Percentiles rank a stretch among this genome's conserved stretches.
Conservation (phyloP, 2,329 filamentous ascomycete species). For the Stemphylium beticola region DNA sequence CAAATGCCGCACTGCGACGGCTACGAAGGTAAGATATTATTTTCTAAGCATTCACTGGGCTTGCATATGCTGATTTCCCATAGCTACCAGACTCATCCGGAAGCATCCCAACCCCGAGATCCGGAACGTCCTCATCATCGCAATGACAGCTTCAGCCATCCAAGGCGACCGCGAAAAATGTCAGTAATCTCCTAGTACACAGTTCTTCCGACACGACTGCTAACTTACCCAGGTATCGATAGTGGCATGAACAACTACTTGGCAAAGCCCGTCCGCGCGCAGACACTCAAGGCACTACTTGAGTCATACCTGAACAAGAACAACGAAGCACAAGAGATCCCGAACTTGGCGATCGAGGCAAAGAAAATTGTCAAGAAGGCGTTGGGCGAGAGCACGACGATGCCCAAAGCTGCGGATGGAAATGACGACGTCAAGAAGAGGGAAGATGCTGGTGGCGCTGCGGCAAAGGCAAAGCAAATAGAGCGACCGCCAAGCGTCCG, state of each 20-base stretch:
- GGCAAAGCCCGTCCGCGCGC: constrained; percentile 90
- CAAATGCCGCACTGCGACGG: constrained; percentile 95
- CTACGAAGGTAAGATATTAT: constrained; percentile 64
- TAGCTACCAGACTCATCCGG: constrained; percentile 79
- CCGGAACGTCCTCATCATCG: constrained; percentile 86
- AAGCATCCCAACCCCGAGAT: constrained; percentile 78
- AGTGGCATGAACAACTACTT: constrained; percentile 98
- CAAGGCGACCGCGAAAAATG: constrained; percentile 87
- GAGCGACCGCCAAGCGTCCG: constrained; percentile 23
- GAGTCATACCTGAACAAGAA: constrained; percentile 67
- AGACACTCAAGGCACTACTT: constrained; percentile 84
- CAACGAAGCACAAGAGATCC: constrained; percentile 42
- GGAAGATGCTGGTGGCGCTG: neutral
- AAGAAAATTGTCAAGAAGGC: constrained; percentile 51
- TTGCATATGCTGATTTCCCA: constrained; percentile 15
- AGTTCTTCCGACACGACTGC: neutral
- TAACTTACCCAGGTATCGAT: constrained; percentile 67
- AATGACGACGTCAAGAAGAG: neutral
- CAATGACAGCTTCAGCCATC: constrained; percentile 95
- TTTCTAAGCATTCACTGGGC: neutral
- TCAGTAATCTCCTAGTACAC: neutral
- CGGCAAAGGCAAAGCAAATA: constrained; percentile 6
- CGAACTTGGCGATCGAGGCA: constrained; percentile 55
- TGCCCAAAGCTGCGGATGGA: neutral
- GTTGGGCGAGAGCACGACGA: constrained; percentile 26